phyloP scores from a whole-genome alignment of 805 yeast genomes.

The Cyberlindnera meyerae region DNA sequence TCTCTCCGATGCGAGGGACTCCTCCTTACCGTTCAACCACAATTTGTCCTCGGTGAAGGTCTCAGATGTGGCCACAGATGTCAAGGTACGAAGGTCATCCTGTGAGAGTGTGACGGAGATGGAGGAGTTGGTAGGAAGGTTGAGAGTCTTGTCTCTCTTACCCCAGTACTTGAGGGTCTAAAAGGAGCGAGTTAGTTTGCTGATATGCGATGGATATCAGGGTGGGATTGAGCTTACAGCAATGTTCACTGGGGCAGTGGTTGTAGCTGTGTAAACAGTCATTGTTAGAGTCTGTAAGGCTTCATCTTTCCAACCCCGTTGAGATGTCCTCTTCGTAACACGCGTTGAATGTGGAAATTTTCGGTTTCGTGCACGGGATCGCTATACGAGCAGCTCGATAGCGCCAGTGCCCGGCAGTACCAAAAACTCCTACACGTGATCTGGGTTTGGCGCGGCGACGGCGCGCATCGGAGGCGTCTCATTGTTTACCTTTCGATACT shows the following conservation, averaged over 20 bases:
- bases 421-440: no score
- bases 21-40: slow-evolving; percentile 82
- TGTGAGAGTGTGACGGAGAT: slow-evolving; percentile 93
- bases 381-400: slow-evolving; percentile 3
- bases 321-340: not conserved
- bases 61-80: slow-evolving; percentile 74
- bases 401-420: no score
- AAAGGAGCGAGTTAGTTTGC: not conserved
- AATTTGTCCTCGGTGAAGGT: slow-evolving; percentile 58
- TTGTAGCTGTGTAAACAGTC: slow-evolving; percentile 66
- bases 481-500: no score
- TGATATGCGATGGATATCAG: not conserved
- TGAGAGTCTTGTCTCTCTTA: slow-evolving; percentile 81
- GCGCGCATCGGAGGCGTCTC: no score
- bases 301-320: not conserved
- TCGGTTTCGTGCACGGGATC: not conserved
- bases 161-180: slow-evolving; percentile 99
- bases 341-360: slow-evolving; percentile 1
- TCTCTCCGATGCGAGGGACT: slow-evolving; percentile 58
- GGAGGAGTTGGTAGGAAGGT: slow-evolving; percentile 93
- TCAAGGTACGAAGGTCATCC: slow-evolving; percentile 83
- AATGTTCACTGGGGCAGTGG: slow-evolving; percentile 96
- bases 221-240: slow-evolving; percentile 52
- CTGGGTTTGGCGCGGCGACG: no score
- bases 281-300: slow-evolving; percentile 25